These are phyloP conservation scores for Calophaca sinica DNA, from an alignment of 306 rosid genomes.

Conservation along the genomic window DNA sequence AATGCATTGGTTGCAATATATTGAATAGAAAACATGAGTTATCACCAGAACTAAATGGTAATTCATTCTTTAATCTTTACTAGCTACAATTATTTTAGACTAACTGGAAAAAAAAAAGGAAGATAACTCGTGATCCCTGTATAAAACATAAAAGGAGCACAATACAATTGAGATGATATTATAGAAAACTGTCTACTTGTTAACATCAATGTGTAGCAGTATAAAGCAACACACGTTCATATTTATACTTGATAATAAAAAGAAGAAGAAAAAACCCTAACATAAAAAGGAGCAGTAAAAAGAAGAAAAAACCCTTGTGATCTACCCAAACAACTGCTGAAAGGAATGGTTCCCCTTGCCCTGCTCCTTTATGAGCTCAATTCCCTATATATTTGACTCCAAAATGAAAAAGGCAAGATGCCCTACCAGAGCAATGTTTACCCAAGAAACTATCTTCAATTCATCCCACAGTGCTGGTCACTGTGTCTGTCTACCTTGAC, in stretches of 20 bases:
- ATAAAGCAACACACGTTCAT: neutral
- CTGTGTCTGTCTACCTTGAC: constrained; percentile 19
- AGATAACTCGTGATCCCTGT: no score
- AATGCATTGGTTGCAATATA: no score
- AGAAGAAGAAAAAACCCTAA: neutral
- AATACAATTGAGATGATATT: constrained; percentile 20
- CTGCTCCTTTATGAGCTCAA: constrained; percentile 16
- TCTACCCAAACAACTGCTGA: constrained; percentile 14
- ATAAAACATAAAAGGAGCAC: neutral
- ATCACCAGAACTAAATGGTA: no score
- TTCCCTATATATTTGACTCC: neutral
- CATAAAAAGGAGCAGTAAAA: no score
- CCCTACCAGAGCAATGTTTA: neutral
- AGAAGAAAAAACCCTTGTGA: neutral
- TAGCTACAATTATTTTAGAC: no score
- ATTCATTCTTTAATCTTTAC: no score
- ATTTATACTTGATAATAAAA: neutral
- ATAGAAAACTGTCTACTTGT: neutral
- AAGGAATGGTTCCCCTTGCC: neutral
- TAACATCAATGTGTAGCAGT: neutral
- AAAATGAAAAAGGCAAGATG: constrained; percentile 24
- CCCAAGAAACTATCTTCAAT: constrained; percentile 32
- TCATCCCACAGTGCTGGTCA: constrained; percentile 10
- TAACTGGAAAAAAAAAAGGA: no score
- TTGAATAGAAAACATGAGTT: no score